These are phyloP conservation scores for Calocera cornea DNA, from an alignment of 768 basidiomycete genomes.

Conservation along the genomic window DNA sequence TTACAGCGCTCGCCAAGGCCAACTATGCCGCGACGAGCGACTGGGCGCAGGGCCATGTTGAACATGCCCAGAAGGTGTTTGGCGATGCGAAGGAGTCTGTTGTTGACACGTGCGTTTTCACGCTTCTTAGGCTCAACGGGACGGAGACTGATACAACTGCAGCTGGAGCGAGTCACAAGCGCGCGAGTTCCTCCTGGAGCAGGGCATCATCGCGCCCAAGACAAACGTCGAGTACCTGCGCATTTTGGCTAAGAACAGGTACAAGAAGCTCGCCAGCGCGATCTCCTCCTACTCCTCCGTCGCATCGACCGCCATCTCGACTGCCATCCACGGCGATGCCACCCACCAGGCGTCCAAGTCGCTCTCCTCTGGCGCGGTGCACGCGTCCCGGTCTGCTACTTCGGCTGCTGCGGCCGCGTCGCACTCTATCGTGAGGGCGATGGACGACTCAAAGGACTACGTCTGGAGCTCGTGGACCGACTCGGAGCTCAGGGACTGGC, in stretches of 20 bases:
- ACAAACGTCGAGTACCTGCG: slow-evolving; percentile 70
- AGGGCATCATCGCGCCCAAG: slow-evolving; percentile 72
- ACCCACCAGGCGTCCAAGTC: slow-evolving; percentile 27
- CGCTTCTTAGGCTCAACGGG: not conserved
- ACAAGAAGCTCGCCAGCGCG: slow-evolving; percentile 44
- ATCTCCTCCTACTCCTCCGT: slow-evolving; percentile 41
- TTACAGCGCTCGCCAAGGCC: slow-evolving; percentile 38
- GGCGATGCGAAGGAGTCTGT: slow-evolving; percentile 34
- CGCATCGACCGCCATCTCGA: slow-evolving; percentile 41
- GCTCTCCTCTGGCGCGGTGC: not conserved
- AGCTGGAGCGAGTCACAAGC: slow-evolving; percentile 73
- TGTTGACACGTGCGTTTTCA: slow-evolving; percentile 38
- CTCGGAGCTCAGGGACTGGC: slow-evolving; percentile 51
- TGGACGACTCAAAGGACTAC: slow-evolving; percentile 74
- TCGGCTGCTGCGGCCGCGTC: slow-evolving; percentile 35
- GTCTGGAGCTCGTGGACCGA: slow-evolving; percentile 83
- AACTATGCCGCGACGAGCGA: slow-evolving; percentile 40
- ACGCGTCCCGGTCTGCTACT: slow-evolving; percentile 3
- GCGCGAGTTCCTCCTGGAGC: slow-evolving; percentile 70
- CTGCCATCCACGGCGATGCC: slow-evolving; percentile 34
- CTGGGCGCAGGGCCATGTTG: slow-evolving; percentile 55
- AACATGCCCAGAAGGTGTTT: slow-evolving; percentile 49
- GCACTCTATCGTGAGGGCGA: slow-evolving; percentile 32
- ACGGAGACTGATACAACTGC: slow-evolving; percentile 7
- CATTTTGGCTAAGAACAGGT: slow-evolving; percentile 56